Conservation (phyloP, 108 stramenopile genomes). For the Fistulifera pelliculosa region DNA sequence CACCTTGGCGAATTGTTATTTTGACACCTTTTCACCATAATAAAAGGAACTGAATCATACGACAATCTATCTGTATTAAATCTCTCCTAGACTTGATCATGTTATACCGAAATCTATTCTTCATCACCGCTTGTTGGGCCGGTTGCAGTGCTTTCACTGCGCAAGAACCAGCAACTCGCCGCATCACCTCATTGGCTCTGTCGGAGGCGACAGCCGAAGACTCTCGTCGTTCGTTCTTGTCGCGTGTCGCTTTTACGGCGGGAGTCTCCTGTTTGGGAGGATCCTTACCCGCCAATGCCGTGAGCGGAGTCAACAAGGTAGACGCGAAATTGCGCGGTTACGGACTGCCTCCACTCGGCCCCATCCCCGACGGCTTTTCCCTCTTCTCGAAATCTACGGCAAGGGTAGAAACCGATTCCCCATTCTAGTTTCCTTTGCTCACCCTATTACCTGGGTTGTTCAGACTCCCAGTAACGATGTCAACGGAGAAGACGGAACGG, state of each 20-base stretch:
- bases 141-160: too few relatives aligned
- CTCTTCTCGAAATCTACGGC: conserved; percentile 81
- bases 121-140: too few relatives aligned
- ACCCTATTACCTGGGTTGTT: conserved; percentile 90
- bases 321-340: conserved; percentile 50
- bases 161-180: too few relatives aligned
- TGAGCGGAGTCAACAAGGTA: conserved; percentile 60
- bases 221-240: conserved; percentile 61
- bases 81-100: too few relatives aligned
- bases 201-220: conserved; percentile 8
- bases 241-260: conserved; percentile 31
- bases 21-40: too few relatives aligned
- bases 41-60: too few relatives aligned
- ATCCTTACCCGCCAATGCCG: conserved; percentile 36
- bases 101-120: too few relatives aligned
- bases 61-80: too few relatives aligned
- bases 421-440: conserved; percentile 74
- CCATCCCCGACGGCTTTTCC: conserved; percentile 73
- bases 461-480: conserved; percentile 79
- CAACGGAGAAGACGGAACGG: conserved; percentile 93
- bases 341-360: conserved; percentile 58
- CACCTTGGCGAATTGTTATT: too few relatives aligned
- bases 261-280: neutral
- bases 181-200: too few relatives aligned
- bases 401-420: conserved; percentile 79